Conservation (phyloP, 768 basidiomycete species). For the Cyclocybe cylindracea region DNA sequence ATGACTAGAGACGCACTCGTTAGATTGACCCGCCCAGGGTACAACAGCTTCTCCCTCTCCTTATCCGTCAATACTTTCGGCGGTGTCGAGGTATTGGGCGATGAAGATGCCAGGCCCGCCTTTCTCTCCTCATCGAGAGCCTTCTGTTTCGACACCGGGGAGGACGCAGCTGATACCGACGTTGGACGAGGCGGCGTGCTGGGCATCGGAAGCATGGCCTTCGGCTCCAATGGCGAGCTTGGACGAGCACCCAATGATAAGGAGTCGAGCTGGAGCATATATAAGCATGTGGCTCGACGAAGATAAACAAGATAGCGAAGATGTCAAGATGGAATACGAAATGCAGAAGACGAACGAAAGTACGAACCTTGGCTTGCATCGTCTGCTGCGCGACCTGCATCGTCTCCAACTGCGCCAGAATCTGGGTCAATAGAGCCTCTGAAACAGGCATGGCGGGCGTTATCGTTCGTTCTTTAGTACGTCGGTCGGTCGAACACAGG, state of each 20-base stretch:
- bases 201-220: slow-evolving; percentile 23
- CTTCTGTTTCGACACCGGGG: neutral
- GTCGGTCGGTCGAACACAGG: too few species aligned
- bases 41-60: slow-evolving; percentile 73
- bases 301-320: neutral
- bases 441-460: slow-evolving; percentile 35
- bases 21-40: slow-evolving; percentile 80
- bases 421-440: slow-evolving; percentile 70
- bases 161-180: slow-evolving; percentile 3
- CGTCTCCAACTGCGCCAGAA: slow-evolving; percentile 68
- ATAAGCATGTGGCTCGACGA: neutral
- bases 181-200: slow-evolving; percentile 24
- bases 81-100: slow-evolving; percentile 6
- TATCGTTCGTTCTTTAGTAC: too few species aligned
- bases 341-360: neutral
- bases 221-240: slow-evolving; percentile 30
- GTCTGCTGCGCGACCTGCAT: slow-evolving; percentile 77
- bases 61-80: slow-evolving; percentile 41
- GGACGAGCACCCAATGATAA: slow-evolving; percentile 27
- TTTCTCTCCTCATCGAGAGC: slow-evolving; percentile 5
- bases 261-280: slow-evolving; percentile 49
- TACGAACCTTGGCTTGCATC: slow-evolving; percentile 72
- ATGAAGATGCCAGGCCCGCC: slow-evolving; percentile 14
- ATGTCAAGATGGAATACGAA: neutral
- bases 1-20: slow-evolving; percentile 58